phyloP scores from a whole-genome alignment of 1,284 basidiomycete genomes.

The Phellinidium pouzarii region DNA sequence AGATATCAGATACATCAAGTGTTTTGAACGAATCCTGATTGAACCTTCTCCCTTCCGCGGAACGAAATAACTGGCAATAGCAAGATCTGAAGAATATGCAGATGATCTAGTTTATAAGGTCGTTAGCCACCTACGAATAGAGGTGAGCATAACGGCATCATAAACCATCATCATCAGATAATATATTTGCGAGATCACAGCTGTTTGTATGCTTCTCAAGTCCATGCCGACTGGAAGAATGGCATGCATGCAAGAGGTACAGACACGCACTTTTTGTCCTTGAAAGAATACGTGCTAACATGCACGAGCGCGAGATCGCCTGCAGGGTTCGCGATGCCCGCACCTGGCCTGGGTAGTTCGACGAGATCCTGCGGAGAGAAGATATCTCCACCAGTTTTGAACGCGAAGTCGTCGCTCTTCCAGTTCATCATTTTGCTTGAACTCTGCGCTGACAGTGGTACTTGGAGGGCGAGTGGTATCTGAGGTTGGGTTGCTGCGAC shows the following conservation, averaged over 20 bases:
- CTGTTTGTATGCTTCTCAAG: too few relatives aligned
- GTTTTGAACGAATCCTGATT: too few relatives aligned
- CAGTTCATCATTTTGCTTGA: constrained; percentile 2
- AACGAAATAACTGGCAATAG: too few relatives aligned
- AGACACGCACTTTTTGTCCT: constrained; percentile 60
- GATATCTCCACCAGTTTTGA: constrained; percentile 49
- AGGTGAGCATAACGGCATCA: not conserved
- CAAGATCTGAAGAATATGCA: not conserved
- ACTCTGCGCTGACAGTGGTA: not conserved
- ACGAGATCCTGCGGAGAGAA: constrained; percentile 73
- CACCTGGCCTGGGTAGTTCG: constrained; percentile 61
- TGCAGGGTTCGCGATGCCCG: constrained; percentile 54
- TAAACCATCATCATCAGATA: not conserved
- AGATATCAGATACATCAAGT: too few relatives aligned
- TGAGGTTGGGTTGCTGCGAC: not conserved
- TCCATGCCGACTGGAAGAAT: not conserved
- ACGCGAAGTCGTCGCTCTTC: constrained; percentile 35
- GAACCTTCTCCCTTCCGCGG: too few relatives aligned
- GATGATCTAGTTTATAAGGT: not conserved
- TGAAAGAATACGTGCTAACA: constrained; percentile 62
- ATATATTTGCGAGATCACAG: too few relatives aligned
- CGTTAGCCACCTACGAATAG: not conserved
- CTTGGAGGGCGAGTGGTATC: not conserved
- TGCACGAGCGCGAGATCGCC: constrained; percentile 66
- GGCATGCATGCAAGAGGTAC: not conserved